phyloP scores from a whole-genome alignment of 2,329 filamentous ascomycete species.

The Plenodomus lindquistii region DNA sequence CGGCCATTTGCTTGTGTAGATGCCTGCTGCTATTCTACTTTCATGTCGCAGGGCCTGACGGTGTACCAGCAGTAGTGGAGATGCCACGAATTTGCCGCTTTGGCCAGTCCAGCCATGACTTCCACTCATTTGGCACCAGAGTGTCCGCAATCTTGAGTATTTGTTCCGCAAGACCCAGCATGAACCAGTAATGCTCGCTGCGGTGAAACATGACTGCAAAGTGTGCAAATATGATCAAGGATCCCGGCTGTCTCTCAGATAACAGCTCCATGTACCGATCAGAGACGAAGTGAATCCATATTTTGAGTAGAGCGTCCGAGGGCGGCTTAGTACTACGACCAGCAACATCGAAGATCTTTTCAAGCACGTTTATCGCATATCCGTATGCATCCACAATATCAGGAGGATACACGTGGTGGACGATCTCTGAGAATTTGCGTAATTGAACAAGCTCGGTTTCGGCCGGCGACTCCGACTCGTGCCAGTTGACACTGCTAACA shows the following conservation, averaged over 20 bases:
- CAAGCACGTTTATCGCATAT: constrained; percentile 24
- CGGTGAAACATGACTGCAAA: constrained; percentile 38
- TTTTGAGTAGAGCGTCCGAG: constrained; percentile 30
- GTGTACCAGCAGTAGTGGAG: constrained; percentile 2
- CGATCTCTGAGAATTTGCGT: constrained; percentile 28
- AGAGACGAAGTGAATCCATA: constrained; percentile 30
- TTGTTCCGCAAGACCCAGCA: constrained; percentile 28
- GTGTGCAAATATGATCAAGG: constrained; percentile 43
- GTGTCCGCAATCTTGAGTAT: constrained; percentile 29
- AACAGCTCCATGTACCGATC: constrained; percentile 34
- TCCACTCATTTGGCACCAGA: constrained; percentile 32
- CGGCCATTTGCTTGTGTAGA: background rate
- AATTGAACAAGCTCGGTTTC: constrained; percentile 27
- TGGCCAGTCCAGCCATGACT: constrained; percentile 34
- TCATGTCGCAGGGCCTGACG: constrained; percentile 7
- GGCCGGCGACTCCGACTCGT: constrained; percentile 13
- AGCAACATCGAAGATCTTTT: constrained; percentile 24
- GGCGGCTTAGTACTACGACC: constrained; percentile 16
- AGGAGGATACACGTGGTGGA: constrained; percentile 29
- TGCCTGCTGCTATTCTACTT: background rate
- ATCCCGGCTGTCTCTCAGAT: constrained; percentile 33
- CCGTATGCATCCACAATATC: constrained; percentile 35
- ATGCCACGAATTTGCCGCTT: constrained; percentile 23
- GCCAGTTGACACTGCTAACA: constrained; percentile 20
- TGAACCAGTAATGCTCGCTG: constrained; percentile 28